Evolutionary conservation across 2,329 filamentous ascomycete species (phyloP), one percentile per base, ranked within the genome.

Genomic region (Dothiorella sarmentorum): DNA sequence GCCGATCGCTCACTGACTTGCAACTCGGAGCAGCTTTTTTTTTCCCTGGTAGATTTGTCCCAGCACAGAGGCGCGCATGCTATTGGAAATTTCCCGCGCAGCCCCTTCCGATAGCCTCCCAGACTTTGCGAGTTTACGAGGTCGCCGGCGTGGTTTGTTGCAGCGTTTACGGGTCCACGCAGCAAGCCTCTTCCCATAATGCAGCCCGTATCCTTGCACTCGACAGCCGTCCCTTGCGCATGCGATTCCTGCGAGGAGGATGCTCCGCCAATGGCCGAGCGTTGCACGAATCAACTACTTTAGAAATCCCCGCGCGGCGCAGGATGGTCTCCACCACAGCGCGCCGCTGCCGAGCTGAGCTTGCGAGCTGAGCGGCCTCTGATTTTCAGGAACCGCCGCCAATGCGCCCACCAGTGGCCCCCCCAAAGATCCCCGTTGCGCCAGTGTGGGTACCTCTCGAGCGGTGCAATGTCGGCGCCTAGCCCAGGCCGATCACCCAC

Each of bases 301-400:
- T 20, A 10, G 31, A 27, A 29, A 18, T 17, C 49, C 49, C 49
- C 49, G 49, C 49, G 35, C 49, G 20, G 17, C 24, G 33, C 49
- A 29, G 33, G 20, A 27, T 27, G 49, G 49, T 52, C 47, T 52
- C 47, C 47, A 52, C 47, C 47, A 5, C 15, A 15, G 44, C 27
- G 44, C 18, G 26, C 44, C 47, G 47, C 47, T 51, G 9, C 47
- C 49, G 49, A 38, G 35, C 33, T 38, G 33, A 40, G 49, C 49
- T 26, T 38, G 35, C 49, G 49, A 53, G 49, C 49, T 38, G 33
- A 29, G 33, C 24, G 6, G 29, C n/a, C 15, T 27, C 33, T 18
- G 49, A 53, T 53, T 53, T 53, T 53, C 49, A 53, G 49, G 49
- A 53, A 53, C 49, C 33, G 22, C 35, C 49, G 49, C 49, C 49